phyloP scores from a whole-genome alignment of 768 basidiomycete species.

The Sarcodon aspratus region DNA sequence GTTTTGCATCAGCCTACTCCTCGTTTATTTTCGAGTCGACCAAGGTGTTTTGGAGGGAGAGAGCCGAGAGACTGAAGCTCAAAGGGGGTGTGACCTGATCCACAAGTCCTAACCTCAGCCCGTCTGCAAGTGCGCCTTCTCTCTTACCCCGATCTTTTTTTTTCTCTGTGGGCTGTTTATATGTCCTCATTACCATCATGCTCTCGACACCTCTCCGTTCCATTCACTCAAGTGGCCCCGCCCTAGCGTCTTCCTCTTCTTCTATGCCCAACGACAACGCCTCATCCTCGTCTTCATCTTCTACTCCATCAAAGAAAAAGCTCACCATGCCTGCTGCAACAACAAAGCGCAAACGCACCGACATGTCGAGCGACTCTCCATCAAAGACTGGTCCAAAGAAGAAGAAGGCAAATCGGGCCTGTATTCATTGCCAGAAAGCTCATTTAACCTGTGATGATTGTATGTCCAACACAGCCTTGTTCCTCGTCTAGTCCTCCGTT shows the following conservation, averaged over 20 bases:
- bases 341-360: slow-evolving; percentile 51
- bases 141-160: too few relatives aligned
- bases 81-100: too few relatives aligned
- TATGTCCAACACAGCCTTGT: slow-evolving; percentile 27
- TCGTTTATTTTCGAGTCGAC: too few relatives aligned
- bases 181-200: neutral
- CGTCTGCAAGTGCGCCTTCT: too few relatives aligned
- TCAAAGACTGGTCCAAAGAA: slow-evolving; percentile 61
- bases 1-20: too few relatives aligned
- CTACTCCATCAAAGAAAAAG: slow-evolving; percentile 10
- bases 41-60: too few relatives aligned
- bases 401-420: slow-evolving; percentile 91
- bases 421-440: slow-evolving; percentile 93
- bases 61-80: too few relatives aligned
- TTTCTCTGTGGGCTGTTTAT: too few relatives aligned
- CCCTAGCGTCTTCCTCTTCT: slow-evolving; percentile 14
- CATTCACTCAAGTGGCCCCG: slow-evolving; percentile 8
- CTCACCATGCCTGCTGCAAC: slow-evolving; percentile 27
- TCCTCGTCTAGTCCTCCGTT: slow-evolving; percentile 10
- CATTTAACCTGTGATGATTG: slow-evolving; percentile 98
- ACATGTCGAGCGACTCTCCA: slow-evolving; percentile 38
- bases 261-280: slow-evolving; percentile 3
- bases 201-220: neutral
- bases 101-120: too few relatives aligned
- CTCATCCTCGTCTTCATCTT: slow-evolving; percentile 12